A percentile compares a stretch with the other conserved stretches of the same genome.
These are phyloP conservation scores for Hippophae tibetana DNA, from an alignment of 306 rosid genomes.

Conservation along the genomic window DNA sequence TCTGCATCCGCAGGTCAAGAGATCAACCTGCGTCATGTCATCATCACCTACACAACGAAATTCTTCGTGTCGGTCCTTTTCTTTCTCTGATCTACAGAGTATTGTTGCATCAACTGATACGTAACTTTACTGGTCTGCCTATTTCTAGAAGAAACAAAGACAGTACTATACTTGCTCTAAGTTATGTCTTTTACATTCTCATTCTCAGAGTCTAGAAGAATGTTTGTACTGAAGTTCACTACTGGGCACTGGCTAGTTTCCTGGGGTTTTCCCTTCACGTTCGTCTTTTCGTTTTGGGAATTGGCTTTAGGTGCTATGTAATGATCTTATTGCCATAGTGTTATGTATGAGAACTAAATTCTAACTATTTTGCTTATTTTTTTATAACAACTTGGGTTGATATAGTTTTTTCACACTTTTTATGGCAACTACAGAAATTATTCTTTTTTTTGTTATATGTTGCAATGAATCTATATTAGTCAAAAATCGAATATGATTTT, in stretches of 20 bases:
- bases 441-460: too few species aligned
- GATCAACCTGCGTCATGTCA: slow-evolving; percentile 21
- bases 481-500: too few species aligned
- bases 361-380: too few species aligned
- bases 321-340: slow-evolving; percentile 4
- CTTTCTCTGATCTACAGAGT: slow-evolving; percentile 59
- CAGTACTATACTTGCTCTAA: slow-evolving; percentile 23
- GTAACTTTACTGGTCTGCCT: slow-evolving; percentile 40
- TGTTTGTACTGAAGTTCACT: slow-evolving; percentile 11
- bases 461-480: too few species aligned
- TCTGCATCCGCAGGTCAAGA: slow-evolving; percentile 41
- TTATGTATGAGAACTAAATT: background rate
- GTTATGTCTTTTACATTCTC: slow-evolving; percentile 10
- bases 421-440: too few species aligned
- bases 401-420: too few species aligned
- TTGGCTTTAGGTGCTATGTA: slow-evolving; percentile 9
- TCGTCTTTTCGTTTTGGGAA: background rate
- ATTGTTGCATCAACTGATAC: slow-evolving; percentile 19
- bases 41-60: slow-evolving; percentile 26
- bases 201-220: background rate
- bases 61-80: slow-evolving; percentile 51
- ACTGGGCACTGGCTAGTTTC: slow-evolving; percentile 1
- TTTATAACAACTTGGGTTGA: too few species aligned
- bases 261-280: background rate
- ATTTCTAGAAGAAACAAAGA: slow-evolving; percentile 35